Evolutionary conservation across 305 asterid species (phyloP).

Genomic region (Fraxinus sp.): DNA sequence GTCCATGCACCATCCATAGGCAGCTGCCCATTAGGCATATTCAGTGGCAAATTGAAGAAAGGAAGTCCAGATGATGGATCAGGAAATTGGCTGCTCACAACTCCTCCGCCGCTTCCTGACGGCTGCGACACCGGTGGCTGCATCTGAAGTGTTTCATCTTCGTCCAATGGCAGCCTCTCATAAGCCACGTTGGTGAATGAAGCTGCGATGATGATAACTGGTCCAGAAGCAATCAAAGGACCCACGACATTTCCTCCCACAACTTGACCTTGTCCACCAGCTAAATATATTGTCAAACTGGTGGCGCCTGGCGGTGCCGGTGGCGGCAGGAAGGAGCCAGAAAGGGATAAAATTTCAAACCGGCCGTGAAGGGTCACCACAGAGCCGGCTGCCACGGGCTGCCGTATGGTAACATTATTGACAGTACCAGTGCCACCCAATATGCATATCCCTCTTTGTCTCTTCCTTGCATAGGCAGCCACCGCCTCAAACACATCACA

Average conservation of each 20-base stretch:
- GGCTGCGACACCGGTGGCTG: conserved; percentile 19
- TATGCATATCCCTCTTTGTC: conserved; percentile 47
- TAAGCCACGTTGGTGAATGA: conserved; percentile 52
- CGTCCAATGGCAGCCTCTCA: conserved; percentile 50
- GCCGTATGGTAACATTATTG: conserved; percentile 41
- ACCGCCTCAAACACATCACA: conserved; percentile 46
- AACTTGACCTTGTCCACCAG: conserved; percentile 54
- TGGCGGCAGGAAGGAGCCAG: conserved; percentile 48
- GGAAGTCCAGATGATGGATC: conserved; percentile 53
- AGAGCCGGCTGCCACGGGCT: conserved; percentile 40
- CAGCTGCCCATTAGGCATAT: conserved; percentile 41
- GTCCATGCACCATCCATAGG: conserved; percentile 75
- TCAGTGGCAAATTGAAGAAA: conserved; percentile 45
- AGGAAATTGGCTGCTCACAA: conserved; percentile 29
- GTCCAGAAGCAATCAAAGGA: conserved; percentile 44
- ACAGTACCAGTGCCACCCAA: conserved; percentile 47
- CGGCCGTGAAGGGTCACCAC: conserved; percentile 46
- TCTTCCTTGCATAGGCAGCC: conserved; percentile 41
- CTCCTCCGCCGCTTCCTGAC: conserved; percentile 22
- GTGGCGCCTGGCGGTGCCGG: conserved; percentile 57
- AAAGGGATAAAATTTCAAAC: conserved; percentile 43
- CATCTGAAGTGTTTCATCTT: conserved; percentile 35
- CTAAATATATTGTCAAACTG: conserved; percentile 42
- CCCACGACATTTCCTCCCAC: conserved; percentile 55
- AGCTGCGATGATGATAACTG: conserved; percentile 42